Conservation (phyloP, 2,329 filamentous ascomycete genomes). For the Alternaria sp. region DNA sequence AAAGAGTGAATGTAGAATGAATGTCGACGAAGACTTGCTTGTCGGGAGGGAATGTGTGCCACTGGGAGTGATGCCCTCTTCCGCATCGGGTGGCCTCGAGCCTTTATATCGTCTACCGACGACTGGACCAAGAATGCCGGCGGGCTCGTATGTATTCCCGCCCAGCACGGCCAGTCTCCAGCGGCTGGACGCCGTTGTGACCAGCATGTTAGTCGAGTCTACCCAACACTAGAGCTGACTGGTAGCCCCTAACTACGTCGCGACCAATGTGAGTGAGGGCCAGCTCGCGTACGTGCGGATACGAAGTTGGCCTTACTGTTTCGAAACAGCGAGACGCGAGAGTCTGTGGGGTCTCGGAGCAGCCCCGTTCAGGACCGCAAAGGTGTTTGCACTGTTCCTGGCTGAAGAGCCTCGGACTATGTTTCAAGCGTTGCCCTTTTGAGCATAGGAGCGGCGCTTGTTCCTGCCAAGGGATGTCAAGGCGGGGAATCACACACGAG, state of each 20-base stretch:
- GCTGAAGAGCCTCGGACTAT: conserved; percentile 18
- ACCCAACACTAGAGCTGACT: conserved; percentile 22
- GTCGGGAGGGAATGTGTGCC: conserved; percentile 37
- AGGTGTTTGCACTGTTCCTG: conserved; percentile 29
- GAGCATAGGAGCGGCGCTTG: conserved; percentile 33
- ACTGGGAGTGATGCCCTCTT: conserved; percentile 34
- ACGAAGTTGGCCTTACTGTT: conserved; percentile 28
- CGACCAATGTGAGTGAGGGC: conserved; percentile 34
- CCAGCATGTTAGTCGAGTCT: conserved; percentile 24
- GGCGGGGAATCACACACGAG: conserved; percentile 11
- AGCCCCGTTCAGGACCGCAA: conserved; percentile 17
- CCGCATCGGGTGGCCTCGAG: conserved; percentile 25
- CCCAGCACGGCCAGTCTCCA: conserved; percentile 29
- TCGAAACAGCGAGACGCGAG: conserved; percentile 39
- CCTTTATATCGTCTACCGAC: conserved; percentile 29
- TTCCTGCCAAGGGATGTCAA: conserved; percentile 18
- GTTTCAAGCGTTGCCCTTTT: conserved; percentile 37
- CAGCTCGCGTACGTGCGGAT: conserved; percentile 16
- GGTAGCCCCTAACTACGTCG: conserved; percentile 26
- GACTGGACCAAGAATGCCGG: conserved; percentile 20
- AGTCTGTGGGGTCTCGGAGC: conserved; percentile 22
- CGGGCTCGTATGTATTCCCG: conserved; percentile 25
- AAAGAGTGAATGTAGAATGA: conserved; percentile 42
- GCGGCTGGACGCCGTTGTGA: conserved; percentile 32
- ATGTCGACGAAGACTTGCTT: conserved; percentile 44